A percentile compares a stretch with the other conserved stretches of the same genome.
Conservation (phyloP, 2,329 filamentous ascomycete genomes). For the Pestalotiopsis sp. region DNA sequence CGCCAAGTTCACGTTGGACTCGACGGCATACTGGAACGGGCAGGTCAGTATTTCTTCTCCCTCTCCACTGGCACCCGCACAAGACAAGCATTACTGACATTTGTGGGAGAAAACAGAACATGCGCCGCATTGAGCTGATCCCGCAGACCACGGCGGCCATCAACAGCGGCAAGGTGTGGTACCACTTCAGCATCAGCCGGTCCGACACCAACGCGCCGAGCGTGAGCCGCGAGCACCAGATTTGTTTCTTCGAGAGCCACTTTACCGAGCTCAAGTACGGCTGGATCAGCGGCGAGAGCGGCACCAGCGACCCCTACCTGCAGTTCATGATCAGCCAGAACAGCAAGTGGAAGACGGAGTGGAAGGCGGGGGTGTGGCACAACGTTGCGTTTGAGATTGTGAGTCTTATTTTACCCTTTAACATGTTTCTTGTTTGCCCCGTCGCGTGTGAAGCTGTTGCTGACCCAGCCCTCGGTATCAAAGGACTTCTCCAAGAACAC, state of each 20-base stretch:
- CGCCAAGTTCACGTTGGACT: slow-evolving; percentile 69
- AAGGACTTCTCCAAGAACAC: slow-evolving; percentile 63
- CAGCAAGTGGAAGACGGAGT: slow-evolving; percentile 65
- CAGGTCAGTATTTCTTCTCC: slow-evolving; percentile 36
- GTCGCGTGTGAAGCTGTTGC: neutral
- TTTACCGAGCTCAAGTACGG: slow-evolving; percentile 77
- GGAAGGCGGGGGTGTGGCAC: slow-evolving; percentile 69
- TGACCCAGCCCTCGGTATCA: neutral
- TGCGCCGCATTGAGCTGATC: slow-evolving; percentile 76
- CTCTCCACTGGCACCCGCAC: too few relatives aligned
- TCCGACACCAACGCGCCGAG: slow-evolving; percentile 62
- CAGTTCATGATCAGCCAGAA: slow-evolving; percentile 66
- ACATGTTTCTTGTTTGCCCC: neutral
- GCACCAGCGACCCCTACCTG: slow-evolving; percentile 53
- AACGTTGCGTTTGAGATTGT: slow-evolving; percentile 73
- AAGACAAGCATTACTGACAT: too few relatives aligned
- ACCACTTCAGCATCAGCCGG: slow-evolving; percentile 72
- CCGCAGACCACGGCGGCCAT: slow-evolving; percentile 70
- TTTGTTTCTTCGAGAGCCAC: slow-evolving; percentile 66
- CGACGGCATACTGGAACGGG: slow-evolving; percentile 71
- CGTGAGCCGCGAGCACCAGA: slow-evolving; percentile 68
- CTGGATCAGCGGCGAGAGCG: slow-evolving; percentile 53
- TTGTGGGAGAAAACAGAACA: slow-evolving; percentile 38
- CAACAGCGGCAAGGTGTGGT: slow-evolving; percentile 68
- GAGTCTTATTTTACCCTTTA: neutral